Evolutionary conservation across 2,329 filamentous ascomycete species (phyloP), one percentile per base, ranked within the genome.

Genomic region (Metarhizium robertsii): DNA sequence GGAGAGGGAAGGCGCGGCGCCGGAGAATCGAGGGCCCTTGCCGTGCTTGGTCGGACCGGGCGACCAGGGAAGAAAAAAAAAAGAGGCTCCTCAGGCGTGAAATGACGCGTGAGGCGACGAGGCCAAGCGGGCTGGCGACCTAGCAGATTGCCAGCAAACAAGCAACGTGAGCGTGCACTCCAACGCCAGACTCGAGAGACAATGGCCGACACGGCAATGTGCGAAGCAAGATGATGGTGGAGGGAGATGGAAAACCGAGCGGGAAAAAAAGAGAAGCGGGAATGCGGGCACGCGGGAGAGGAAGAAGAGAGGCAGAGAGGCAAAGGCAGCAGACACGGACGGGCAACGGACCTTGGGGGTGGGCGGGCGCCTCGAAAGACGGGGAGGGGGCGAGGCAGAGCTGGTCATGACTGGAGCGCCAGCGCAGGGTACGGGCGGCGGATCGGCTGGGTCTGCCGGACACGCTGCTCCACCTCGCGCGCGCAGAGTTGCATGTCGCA

Each of bases 381-480:
- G 52, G 55, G 55, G 48, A 45, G 55, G 53, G 38, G 40, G 45
- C 36, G 49, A 47, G 18, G 40, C 25, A 50, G 10, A 52, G 55
- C 42, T 54, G 49, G 49, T 40, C 29, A 45, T 11, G 38, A 13
- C 18, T 47, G 45, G 32, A 50, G 38, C 34, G 36, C 25, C 32
- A 57, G 46, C 52, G n/a, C 32, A 53, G 51, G 52, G 55, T 53
- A 57, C 55, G 55, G 55, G 55, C 55, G 55, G 52, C 55, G 55
- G 52, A 57, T 43, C 55, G 52, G 55, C 52, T 54, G 46, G 43
- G 18, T 49, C 16, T 55, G 55, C 55, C 55, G 55, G 52, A 29
- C 48, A 29, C 40, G 25, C 32, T 49, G 48, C 52, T 36, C 53
- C 53, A 52, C 55, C 25, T 45, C 32, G 32, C 32, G 10, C 7